phyloP scores from a whole-genome alignment of 2,329 filamentous ascomycete species.

The Macrophomina pseudophaseolina region DNA sequence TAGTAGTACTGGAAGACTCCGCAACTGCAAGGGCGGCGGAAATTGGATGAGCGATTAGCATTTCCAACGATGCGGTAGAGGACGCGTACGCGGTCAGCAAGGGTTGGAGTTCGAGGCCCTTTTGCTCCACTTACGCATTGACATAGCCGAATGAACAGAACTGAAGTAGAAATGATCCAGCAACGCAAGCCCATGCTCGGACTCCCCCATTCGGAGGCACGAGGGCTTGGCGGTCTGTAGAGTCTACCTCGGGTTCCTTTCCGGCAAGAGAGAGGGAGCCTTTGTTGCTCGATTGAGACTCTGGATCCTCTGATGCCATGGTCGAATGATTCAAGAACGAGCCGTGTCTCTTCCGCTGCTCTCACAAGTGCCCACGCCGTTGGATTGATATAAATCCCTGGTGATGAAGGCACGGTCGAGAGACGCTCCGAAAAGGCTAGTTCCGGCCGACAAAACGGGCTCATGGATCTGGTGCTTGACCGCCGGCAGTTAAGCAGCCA shows the following conservation, averaged over 20 bases:
- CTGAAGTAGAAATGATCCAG: slow-evolving; percentile 25
- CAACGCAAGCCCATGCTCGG: slow-evolving; percentile 22
- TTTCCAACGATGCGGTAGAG: neutral
- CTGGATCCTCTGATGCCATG: neutral
- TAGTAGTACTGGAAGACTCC: slow-evolving; percentile 50
- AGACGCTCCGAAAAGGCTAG: neutral
- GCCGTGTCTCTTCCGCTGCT: neutral
- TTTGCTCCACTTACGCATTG: slow-evolving; percentile 27
- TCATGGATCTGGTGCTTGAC: neutral
- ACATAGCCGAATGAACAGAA: slow-evolving; percentile 28
- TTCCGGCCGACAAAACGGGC: neutral
- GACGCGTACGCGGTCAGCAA: slow-evolving; percentile 1
- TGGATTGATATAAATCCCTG: neutral
- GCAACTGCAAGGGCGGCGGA: slow-evolving; percentile 26
- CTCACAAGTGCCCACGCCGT: neutral
- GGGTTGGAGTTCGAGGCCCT: neutral
- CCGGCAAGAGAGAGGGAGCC: neutral
- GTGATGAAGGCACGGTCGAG: neutral
- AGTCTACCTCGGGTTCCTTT: neutral
- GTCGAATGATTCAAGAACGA: too few species aligned
- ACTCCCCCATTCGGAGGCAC: slow-evolving; percentile 25
- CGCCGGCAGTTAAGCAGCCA: neutral
- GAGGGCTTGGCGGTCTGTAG: slow-evolving; percentile 5
- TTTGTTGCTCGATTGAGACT: neutral
- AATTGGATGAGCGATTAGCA: neutral